Evolutionary conservation across 331 rosid genomes (phyloP), one percentile per base, ranked within the genome.

Genomic region (Quercus tomentella): DNA sequence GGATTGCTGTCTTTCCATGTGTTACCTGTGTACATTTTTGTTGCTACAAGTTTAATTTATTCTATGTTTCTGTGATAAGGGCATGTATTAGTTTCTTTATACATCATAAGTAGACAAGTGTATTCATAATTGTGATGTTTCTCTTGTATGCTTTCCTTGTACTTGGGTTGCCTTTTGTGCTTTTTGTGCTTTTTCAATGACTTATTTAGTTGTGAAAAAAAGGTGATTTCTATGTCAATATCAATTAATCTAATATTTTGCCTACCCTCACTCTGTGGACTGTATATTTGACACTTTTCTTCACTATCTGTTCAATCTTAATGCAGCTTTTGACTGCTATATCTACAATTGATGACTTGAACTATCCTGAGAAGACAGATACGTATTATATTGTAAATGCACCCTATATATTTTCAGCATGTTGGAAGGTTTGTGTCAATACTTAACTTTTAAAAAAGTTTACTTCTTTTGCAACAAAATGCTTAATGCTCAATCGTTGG

Each of bases 331-430:
- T 96, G 89, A 92, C 99, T 49, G 92, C 88, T 33, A 88, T 89
- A 79, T 85, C 99, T 33, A 93, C 98, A 31, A 87, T 96, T 66
- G 99, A 96, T 73, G 99, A 93, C 92, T 83, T 93, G 84, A 96
- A 96, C 87, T 96, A 96, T 86, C 98, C 99, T 15, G 98, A 96
- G 89, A 96, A 92, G 92, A 96, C 98, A 0, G 94, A 96, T 72
- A 89, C 94, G 51, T 96, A 96, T 80, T 92, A 87, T 77, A 84
- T 96, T 21, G 99, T 96, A 68, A 96, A 96, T 69, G 92, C 73
- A 23, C 99, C 99, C 1, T 92, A 89, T 74, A 85, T 96, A 76
- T 96, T 96, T 91, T 90, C 98, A 0, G 98, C 99, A 55, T 96
- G 99, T 82, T 96, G 99, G 99, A 96, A 89, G 99, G 99, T 96